Conservation (phyloP, 371 early-diverging fungal genomes). For the Lichtheimia hyalospora region DNA sequence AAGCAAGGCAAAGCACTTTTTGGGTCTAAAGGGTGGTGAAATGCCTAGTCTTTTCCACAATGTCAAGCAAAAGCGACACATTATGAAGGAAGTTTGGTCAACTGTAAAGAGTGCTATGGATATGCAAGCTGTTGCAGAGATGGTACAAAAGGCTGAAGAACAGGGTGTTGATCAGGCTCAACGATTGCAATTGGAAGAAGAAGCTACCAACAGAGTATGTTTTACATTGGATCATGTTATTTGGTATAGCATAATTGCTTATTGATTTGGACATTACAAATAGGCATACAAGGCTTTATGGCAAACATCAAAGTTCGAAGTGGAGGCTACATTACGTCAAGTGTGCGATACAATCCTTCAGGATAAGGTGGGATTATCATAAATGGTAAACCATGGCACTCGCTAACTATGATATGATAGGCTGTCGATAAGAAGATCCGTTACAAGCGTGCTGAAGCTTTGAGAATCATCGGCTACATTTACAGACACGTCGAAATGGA, state of each 20-base stretch:
- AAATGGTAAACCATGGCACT: not conserved
- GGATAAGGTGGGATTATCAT: constrained; percentile 18
- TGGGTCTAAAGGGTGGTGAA: constrained; percentile 60
- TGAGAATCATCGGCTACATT: constrained; percentile 48
- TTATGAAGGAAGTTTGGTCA: constrained; percentile 83
- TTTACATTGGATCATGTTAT: not conserved
- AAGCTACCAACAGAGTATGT: constrained; percentile 60
- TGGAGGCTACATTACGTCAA: constrained; percentile 82
- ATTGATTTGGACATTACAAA: constrained; percentile 4
- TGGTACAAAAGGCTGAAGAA: constrained; percentile 87
- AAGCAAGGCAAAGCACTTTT: constrained; percentile 80
- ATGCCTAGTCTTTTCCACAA: constrained; percentile 67
- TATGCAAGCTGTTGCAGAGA: constrained; percentile 80
- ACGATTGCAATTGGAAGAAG: constrained; percentile 71
- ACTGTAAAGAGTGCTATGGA: constrained; percentile 92
- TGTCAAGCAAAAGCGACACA: constrained; percentile 79
- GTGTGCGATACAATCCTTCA: constrained; percentile 85
- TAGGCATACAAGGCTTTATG: constrained; percentile 89
- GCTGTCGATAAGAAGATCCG: constrained; percentile 32
- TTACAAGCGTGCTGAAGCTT: constrained; percentile 43
- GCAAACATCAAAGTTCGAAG: constrained; percentile 93
- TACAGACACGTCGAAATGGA: constrained; percentile 45
- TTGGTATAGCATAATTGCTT: not conserved
- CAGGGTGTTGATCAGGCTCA: constrained; percentile 65
- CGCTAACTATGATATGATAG: constrained; percentile 9